Evolutionary conservation across 441 rosid species (phyloP).

Genomic region (Erodium moschatum): DNA sequence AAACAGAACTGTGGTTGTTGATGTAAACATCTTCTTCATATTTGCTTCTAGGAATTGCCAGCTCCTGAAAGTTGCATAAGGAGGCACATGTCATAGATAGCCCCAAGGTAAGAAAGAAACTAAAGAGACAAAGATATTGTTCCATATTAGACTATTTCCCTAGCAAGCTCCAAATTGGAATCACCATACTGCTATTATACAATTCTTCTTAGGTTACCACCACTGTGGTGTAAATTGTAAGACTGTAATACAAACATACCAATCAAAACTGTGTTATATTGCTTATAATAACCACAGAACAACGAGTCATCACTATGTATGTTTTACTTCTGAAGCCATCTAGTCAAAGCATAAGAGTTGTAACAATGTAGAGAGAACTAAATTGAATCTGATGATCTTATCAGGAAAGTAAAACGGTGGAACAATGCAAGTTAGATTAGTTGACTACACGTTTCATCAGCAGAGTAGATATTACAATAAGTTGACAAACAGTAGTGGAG

Average conservation of each 20-base stretch:
- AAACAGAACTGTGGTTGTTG: slow-evolving; percentile 51
- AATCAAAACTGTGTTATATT: neutral
- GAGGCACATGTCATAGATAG: neutral
- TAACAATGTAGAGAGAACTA: neutral
- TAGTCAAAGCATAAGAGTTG: neutral
- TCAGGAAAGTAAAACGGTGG: neutral
- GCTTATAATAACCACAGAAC: neutral
- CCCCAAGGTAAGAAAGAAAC: neutral
- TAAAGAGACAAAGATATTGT: neutral
- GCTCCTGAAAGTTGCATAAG: slow-evolving; percentile 27
- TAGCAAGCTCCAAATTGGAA: neutral
- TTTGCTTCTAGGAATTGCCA: slow-evolving; percentile 49
- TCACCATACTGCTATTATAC: neutral
- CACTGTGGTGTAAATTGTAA: too few species aligned
- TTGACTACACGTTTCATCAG: neutral
- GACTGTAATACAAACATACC: neutral
- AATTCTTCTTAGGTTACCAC: neutral
- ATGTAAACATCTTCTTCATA: slow-evolving; percentile 37
- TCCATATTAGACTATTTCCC: neutral
- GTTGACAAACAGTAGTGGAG: neutral
- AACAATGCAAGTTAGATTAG: neutral
- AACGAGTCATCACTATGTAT: neutral
- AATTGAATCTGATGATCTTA: neutral
- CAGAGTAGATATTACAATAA: neutral
- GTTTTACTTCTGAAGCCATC: neutral